Evolutionary conservation across 2,329 filamentous ascomycete genomes (phyloP).

Genomic region (Venturia effusa): DNA sequence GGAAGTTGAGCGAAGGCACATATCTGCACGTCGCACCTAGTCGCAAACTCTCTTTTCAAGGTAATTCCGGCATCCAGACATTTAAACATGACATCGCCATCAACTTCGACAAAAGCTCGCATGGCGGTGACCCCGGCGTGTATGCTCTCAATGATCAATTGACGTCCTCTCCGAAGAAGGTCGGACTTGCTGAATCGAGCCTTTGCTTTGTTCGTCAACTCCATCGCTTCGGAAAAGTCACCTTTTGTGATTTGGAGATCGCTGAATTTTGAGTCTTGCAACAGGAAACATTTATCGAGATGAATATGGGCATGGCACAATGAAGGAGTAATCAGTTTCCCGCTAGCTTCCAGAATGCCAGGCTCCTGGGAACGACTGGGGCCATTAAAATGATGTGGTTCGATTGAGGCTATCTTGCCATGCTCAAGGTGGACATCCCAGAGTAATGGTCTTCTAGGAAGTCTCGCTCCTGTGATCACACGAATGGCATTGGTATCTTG

Average conservation of each 20-base stretch:
- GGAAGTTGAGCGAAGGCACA: constrained; percentile 63
- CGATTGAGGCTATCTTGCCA: constrained; percentile 27
- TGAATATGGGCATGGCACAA: constrained; percentile 66
- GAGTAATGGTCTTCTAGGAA: constrained; percentile 12
- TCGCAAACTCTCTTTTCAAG: constrained; percentile 44
- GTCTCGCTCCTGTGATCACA: constrained; percentile 9
- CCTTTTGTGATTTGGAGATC: constrained; percentile 50
- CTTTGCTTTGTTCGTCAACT: constrained; percentile 50
- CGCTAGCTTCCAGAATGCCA: constrained; percentile 29
- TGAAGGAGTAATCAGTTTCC: constrained; percentile 39
- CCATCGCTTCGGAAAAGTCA: constrained; percentile 55
- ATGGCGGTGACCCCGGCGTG: constrained; percentile 55
- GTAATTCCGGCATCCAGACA: constrained; percentile 47
- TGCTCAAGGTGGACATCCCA: constrained; percentile 28
- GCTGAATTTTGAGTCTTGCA: constrained; percentile 47
- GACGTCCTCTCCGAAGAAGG: constrained; percentile 52
- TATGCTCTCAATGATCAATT: constrained; percentile 55
- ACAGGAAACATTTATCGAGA: constrained; percentile 55
- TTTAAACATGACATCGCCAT: constrained; percentile 47
- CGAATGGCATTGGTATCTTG: background rate
- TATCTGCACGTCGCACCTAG: constrained; percentile 51
- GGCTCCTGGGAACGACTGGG: constrained; percentile 13
- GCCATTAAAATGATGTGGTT: constrained; percentile 18
- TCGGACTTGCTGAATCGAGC: constrained; percentile 49
- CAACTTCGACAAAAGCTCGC: constrained; percentile 62